A percentile compares a stretch with the other conserved stretches of the same genome.
Conservation (phyloP, 78 protist species). For the Dictyostelium brefeldianum region DNA sequence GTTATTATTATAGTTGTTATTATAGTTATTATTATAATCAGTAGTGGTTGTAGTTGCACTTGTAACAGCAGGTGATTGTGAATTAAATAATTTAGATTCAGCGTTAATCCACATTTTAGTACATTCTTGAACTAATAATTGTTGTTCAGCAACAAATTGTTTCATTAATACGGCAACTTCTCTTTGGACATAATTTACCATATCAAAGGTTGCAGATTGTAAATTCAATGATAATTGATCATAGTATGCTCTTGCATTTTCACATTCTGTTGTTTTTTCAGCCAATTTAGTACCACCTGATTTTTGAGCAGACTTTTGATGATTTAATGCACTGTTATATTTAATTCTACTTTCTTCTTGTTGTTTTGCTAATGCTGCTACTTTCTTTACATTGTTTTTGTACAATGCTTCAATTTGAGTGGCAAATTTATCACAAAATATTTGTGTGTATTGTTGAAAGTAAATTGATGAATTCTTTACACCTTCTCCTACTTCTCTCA, state of each 20-base stretch:
- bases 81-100: conserved; percentile 37
- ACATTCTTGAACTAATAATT: conserved; percentile 53
- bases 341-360: conserved; percentile 65
- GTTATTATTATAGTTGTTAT: too few species aligned
- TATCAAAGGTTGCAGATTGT: neutral
- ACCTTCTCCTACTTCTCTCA: conserved; percentile 57
- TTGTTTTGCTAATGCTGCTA: conserved; percentile 7
- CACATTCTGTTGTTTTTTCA: conserved; percentile 44
- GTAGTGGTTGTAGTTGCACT: neutral
- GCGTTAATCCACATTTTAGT: conserved; percentile 55
- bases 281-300: conserved; percentile 22
- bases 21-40: neutral
- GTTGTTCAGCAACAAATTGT: conserved; percentile 58
- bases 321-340: conserved; percentile 14
- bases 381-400: conserved; percentile 26
- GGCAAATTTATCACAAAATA: conserved; percentile 50
- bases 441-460: conserved; percentile 73
- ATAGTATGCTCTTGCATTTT: conserved; percentile 31
- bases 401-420: conserved; percentile 30
- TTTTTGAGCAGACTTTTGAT: conserved; percentile 46
- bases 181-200: conserved; percentile 39
- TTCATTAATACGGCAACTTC: conserved; percentile 43
- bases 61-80: conserved; percentile 36
- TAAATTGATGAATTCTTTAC: conserved; percentile 19
- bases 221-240: conserved; percentile 38